Evolutionary conservation across 345 rosid species (phyloP).

Genomic region (Camelina sativa): DNA sequence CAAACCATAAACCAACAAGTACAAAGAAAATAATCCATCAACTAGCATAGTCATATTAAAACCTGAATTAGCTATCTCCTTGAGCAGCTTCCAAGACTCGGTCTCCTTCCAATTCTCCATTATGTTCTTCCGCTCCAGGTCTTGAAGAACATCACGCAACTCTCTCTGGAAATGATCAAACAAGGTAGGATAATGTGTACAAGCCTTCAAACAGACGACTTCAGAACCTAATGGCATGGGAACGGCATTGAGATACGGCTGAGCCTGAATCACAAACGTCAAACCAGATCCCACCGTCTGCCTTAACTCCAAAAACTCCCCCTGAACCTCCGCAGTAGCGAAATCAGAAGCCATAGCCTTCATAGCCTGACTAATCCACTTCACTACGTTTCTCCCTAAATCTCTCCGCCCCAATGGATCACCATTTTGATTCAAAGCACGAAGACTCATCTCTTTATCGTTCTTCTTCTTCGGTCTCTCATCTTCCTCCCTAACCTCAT

Average conservation of each 20-base stretch:
- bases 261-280: conserved; percentile 88
- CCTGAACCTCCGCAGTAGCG: conserved; percentile 72
- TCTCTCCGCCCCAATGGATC: conserved; percentile 83
- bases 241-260: conserved; percentile 77
- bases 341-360: conserved; percentile 82
- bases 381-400: conserved; percentile 75
- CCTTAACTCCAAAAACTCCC: conserved; percentile 74
- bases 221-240: conserved; percentile 89
- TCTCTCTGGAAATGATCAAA: conserved; percentile 97
- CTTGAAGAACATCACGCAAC: conserved; percentile 77
- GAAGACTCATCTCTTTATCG: conserved; percentile 41
- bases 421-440: conserved; percentile 67
- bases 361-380: conserved; percentile 87
- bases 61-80: conserved; percentile 95
- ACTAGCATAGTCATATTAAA: neutral
- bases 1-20: conserved; percentile 12
- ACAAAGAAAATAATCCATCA: neutral
- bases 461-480: conserved; percentile 27
- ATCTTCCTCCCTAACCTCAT: conserved; percentile 22
- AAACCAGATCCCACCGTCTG: conserved; percentile 84
- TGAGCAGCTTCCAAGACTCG: conserved; percentile 87
- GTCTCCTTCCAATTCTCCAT: conserved; percentile 72
- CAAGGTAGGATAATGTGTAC: conserved; percentile 86
- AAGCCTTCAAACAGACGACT: conserved; percentile 81
- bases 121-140: conserved; percentile 52